Evolutionary conservation across 164 flowering plant species (phyloP), one percentile per base, ranked within the genome.

Genomic region (Nymphaea colorata): DNA sequence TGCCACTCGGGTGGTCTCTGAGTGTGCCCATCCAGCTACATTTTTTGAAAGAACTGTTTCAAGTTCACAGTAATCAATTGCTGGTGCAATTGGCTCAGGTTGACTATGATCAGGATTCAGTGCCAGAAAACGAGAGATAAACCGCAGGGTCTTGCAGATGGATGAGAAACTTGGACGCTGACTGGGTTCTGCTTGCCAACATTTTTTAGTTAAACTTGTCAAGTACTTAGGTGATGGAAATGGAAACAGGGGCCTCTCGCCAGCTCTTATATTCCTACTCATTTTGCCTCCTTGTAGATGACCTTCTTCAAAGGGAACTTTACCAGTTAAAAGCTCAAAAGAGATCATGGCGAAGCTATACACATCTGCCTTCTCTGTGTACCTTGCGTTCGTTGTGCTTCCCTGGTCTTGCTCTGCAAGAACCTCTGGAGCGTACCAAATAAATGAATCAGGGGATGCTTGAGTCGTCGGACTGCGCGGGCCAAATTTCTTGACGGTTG

Each of bases 371-470:
- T 91, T 93, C 79, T 89, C 90, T 0, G 89, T 74, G 73, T 76
- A 79, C 77, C 82, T 84, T 18, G 72, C 57, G 7, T 64, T 47
- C 0, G 65, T 45, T 64, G 60, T 74, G 66, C 76, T 82, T 1
- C 73, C 65, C 61, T 82, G 76, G 66, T 86, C 90, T 75, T 79
- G 83, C 74, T 86, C 93, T 0, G 75, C 73, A 12, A 93, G 72
- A n/a, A 93, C 90, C 75, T 93, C 98, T 2, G 97, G 98, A 0
- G 97, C 93, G 74, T 79, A 71, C 97, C 97, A 93, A 11, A 91
- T 89, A 10, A 67, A 79, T 55, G 87, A 78, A 25, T 68, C 61
- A 3, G 73, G 41, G 15, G 66, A 78, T 55, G 76, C 67, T 64
- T 69, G 81, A 14, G 55, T 76, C 3, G 79, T 43, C 16, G 80